Base-by-base conservation (phyloP, 2,329 filamentous ascomycete genomes). In the Cladosporium sp. region DNA sequence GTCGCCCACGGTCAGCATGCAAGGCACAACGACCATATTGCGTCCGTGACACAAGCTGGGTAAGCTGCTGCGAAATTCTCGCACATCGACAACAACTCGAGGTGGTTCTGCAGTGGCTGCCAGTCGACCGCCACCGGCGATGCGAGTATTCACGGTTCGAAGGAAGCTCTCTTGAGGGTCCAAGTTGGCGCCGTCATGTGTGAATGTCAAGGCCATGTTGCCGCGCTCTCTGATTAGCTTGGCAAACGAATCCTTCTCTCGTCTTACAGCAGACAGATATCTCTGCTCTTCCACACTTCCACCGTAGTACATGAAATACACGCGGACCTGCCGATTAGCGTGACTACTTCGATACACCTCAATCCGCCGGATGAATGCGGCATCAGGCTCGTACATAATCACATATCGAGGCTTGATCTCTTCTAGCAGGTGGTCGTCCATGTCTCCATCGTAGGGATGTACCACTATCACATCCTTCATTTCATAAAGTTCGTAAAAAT, bases 311-410 rank as follows among this genome's bases (percentile, higher is more conserved):
- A 98, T 88, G 76, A 98, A 98, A 80, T 97, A 99, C 0, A 97
- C 93, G 51, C 92, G 87, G 49, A 98, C 91, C 72, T 92, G 93
- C 39, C 93, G 85, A 76, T 94, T 92, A 65, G 89, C 91, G 79
- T 99, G 95, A 11, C 93, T 97, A 61, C 93, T 97, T 46, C 95
- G 89, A 79, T 98, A 99, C 1, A 98, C 93, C 76, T 99, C 95
- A 23, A 99, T 90, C 43, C 94, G 86, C 16, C 95, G 88, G 73
- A 98, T 97, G 77, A 99, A 99, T 3, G 94, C 89, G 3, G 94
- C 88, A 70, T 98, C 93, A 0, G 95, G 94, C 76, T 98, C 95
- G 78, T 97, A 99, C 95, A 99, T 98, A 80, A 99, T 91, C 66
- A 99, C 92, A 77, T 97, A 97, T 67, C 91, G 89, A 36, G 95